These are phyloP conservation scores for Lactarius tabidus DNA, from an alignment of 768 basidiomycete species.

Conservation along the genomic window DNA sequence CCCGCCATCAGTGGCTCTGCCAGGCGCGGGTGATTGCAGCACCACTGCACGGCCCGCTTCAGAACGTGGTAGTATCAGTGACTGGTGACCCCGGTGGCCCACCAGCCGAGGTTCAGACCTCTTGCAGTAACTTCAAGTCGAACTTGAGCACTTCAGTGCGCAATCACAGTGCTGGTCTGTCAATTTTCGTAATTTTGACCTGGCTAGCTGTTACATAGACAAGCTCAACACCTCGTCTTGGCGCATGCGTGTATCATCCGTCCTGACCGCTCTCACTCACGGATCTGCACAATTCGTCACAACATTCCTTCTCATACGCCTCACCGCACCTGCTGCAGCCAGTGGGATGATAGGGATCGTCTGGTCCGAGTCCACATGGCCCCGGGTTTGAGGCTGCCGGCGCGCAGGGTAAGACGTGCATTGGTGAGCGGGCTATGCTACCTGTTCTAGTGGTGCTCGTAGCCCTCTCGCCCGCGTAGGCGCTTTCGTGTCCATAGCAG, in stretches of 20 bases:
- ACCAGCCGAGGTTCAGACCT: too few species aligned
- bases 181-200: not conserved
- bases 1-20: too few species aligned
- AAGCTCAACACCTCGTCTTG: not conserved
- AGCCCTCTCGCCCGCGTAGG: slow-evolving; percentile 50
- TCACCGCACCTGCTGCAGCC: slow-evolving; percentile 69
- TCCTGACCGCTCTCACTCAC: slow-evolving; percentile 62
- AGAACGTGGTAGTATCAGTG: too few species aligned
- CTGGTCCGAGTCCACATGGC: slow-evolving; percentile 51
- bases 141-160: too few species aligned
- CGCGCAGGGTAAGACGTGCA: slow-evolving; percentile 31
- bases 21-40: too few species aligned
- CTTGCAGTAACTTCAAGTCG: too few species aligned
- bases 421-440: slow-evolving; percentile 36
- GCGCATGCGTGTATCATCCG: slow-evolving; percentile 21
- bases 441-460: slow-evolving; percentile 59
- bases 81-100: too few species aligned
- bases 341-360: too few species aligned
- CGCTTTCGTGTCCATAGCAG: slow-evolving; percentile 47
- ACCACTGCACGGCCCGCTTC: too few species aligned
- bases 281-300: slow-evolving; percentile 76
- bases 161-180: not conserved
- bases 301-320: slow-evolving; percentile 71
- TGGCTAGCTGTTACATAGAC: not conserved
- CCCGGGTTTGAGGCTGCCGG: slow-evolving; percentile 30